Evolutionary conservation across 148 eudicot genomes (phyloP), one percentile per base, ranked within the genome.

Genomic region (Vaccinium corymbosum): DNA sequence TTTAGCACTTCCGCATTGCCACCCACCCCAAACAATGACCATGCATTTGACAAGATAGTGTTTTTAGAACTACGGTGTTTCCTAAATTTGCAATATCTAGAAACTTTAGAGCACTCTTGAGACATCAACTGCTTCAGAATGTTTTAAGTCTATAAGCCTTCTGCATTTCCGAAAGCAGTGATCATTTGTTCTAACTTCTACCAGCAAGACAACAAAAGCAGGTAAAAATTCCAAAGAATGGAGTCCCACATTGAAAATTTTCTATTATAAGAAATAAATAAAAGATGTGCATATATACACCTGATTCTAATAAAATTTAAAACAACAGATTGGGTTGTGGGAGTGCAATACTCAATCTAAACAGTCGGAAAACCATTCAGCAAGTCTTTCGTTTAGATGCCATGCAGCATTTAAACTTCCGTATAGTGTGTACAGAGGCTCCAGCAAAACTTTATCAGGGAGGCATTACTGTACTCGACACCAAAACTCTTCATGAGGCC

Each of bases 21-120:
- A 27, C 20, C 48, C 14, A 9, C 49, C 62, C 25, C 22, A 27
- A 78, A 25, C 9, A 14, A 78, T 53, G 16, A 20, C 72, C 32
- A 80, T 80, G 82, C 82, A 80, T 68, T 61, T 80, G 2, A 15
- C 32, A 80, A 38, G 32, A 78, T 50, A 77, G 20, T 25, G 29
- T 42, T 74, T 19, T 32, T 17, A 7, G 52, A 17, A 20, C 0
- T 74, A 74, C 20, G 1, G 10, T 17, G 12, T 42, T 50, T 50
- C 79, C 79, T 50, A n/a, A 16, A 27, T 80, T 46, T 14, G 46
- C 46, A 42, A 38, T 64, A 64, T 27, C n/a, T 56, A 81, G 13
- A 48, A 81, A 64, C 20, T 22, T 66, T 46, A 6, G n/a, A 81
- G 38, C n/a, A 81, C 29, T 27, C 25, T 62, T 4, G 55, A 66